Evolutionary conservation across 1,139 yeast species (phyloP), one percentile per base, ranked within the genome.

Genomic region (Hyphopichia khmerensis): DNA sequence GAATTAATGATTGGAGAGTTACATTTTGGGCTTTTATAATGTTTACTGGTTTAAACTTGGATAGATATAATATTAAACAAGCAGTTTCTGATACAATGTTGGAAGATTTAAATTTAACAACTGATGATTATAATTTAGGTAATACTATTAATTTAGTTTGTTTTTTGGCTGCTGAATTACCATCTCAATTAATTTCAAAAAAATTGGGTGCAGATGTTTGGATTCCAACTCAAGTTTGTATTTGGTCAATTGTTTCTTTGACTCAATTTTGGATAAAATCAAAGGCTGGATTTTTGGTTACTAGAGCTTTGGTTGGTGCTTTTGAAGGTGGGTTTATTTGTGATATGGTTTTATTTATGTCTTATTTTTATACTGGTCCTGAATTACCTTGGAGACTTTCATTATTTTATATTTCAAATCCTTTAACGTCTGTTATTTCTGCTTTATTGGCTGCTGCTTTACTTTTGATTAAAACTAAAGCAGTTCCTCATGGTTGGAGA

Each of bases 121-220:
- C 68, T 21, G 55, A 63, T 47, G 65, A 65, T 44, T 57, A 54
- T 43, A 65, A 65, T 42, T 46, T 58, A 15, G 71, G 69, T 10
- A 55, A 55, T 19, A 65, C 69, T 8, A 54, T 65, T 35, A 62
- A 60, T 42, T 58, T 61, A 43, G 65, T 64, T n/a, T 52, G 68
- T 32, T 65, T 65, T 39, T 55, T 65, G 38, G 51, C 53, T 7
- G 65, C 69, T 2, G 71, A 65, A 43, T 51, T 65, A 36, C 71
- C 71, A 0, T 60, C 66, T 29, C 67, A 65, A 40, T 59, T 65
- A 45, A 44, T 62, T 23, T 62, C 69, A 11, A 65, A 65, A 45
- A 57, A 56, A 46, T 36, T 65, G 16, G 70, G 71, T 2, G 62
- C 69, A n/a, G 69, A 65, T 51, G 48, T 57, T 13, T 65, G 65